Evolutionary conservation across 257 asterid genomes (phyloP).

Genomic region (Nicotiana sylvestris): DNA sequence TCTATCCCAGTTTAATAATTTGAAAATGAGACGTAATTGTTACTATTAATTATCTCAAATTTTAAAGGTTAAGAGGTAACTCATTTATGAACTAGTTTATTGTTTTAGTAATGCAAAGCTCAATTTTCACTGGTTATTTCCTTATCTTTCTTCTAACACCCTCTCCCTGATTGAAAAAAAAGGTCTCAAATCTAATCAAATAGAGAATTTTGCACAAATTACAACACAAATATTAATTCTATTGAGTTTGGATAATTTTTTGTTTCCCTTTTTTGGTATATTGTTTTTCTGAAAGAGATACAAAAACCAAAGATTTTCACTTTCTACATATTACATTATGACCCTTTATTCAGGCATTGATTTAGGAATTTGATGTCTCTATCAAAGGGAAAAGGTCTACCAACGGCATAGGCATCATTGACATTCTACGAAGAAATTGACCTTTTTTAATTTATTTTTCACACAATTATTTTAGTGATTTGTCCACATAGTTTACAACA

Average conservation of each 20-base stretch:
- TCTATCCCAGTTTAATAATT: too few species aligned
- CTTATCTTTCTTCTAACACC: too few species aligned
- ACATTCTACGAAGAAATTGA: not conserved
- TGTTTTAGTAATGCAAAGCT: too few species aligned
- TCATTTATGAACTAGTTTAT: too few species aligned
- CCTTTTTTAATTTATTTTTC: not conserved
- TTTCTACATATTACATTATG: not conserved
- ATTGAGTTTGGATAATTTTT: not conserved
- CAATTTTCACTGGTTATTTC: too few species aligned
- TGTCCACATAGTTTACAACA: not conserved
- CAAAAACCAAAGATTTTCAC: not conserved
- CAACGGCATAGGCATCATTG: not conserved
- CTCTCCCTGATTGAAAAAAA: too few species aligned
- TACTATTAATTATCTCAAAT: too few species aligned
- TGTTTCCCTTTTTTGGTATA: not conserved
- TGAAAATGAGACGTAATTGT: too few species aligned
- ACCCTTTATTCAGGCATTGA: not conserved
- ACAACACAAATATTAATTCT: not conserved
- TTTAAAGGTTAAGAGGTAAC: too few species aligned
- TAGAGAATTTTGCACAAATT: not conserved
- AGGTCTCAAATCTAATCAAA: not conserved
- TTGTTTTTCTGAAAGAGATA: not conserved
- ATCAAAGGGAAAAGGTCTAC: conserved; percentile 2
- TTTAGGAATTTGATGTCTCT: not conserved
- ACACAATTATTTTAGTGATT: not conserved